Percentiles rank a stretch among this genome's conserved stretches.
Conservation (phyloP, 2,329 filamentous ascomycete species). For the Diaporthe ampelina region DNA sequence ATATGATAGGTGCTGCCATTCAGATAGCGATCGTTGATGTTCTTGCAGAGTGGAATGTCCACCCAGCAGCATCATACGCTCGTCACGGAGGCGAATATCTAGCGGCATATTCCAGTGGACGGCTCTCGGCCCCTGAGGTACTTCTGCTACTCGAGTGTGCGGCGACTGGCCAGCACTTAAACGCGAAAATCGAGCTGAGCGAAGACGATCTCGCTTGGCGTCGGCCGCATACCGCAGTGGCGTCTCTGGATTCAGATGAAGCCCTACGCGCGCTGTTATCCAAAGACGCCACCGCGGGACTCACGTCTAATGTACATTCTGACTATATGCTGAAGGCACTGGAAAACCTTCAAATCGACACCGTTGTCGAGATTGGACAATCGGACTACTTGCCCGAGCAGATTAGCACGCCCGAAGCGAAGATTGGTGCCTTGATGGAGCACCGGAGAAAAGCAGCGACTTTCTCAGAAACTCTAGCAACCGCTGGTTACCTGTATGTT, state of each 20-base stretch:
- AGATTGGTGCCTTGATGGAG: too few relatives aligned
- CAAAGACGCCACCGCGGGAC: fast-evolving
- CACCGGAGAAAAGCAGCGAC: neutral
- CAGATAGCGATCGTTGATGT: neutral
- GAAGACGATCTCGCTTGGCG: neutral
- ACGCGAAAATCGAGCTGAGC: neutral
- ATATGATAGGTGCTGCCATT: neutral
- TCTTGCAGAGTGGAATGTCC: neutral
- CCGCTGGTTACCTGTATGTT: neutral
- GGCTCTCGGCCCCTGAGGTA: neutral
- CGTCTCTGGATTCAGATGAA: neutral
- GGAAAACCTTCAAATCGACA: neutral
- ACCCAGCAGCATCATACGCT: neutral
- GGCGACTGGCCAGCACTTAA: neutral
- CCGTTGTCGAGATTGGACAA: neutral
- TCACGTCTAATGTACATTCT: neutral
- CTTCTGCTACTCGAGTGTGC: neutral
- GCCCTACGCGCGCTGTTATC: neutral
- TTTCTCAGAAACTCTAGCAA: neutral
- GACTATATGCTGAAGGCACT: too few relatives aligned
- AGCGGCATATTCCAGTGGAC: neutral
- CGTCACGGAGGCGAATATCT: neutral
- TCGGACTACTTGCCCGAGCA: neutral
- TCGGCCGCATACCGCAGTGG: neutral
- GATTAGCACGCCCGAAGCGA: too few relatives aligned